Evolutionary conservation across 352 stramenopile species (phyloP).

Genomic region (Albugo candida): DNA sequence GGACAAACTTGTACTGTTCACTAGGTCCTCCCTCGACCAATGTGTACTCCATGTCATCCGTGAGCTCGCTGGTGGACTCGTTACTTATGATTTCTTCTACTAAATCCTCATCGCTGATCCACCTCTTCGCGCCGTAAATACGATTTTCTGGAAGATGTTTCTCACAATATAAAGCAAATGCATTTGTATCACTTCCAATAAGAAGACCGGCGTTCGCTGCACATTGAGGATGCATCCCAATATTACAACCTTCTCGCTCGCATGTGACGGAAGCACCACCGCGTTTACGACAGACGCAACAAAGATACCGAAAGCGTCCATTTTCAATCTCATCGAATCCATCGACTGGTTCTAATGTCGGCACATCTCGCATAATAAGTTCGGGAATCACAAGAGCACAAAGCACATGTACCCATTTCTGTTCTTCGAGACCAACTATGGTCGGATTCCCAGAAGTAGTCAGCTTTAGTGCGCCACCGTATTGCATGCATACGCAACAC

Average conservation of each 20-base stretch:
- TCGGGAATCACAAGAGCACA: conserved; percentile 74
- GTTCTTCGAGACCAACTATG: conserved; percentile 13
- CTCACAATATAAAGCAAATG: conserved; percentile 59
- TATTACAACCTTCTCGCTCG: conserved; percentile 57
- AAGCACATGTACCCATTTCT: conserved; percentile 70
- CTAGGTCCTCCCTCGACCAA: conserved; percentile 8
- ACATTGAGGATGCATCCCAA: conserved; percentile 58
- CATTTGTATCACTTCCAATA: conserved; percentile 50
- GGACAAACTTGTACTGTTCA: conserved; percentile 46
- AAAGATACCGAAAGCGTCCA: conserved; percentile 60
- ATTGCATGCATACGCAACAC: conserved; percentile 63
- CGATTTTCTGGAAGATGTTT: conserved; percentile 54
- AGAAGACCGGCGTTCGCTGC: conserved; percentile 58
- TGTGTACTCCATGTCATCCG: conserved; percentile 22
- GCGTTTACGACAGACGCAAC: conserved; percentile 56
- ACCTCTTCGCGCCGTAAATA: conserved; percentile 55
- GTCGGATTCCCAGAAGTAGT: conserved; percentile 6
- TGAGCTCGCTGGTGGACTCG: conserved; percentile 19
- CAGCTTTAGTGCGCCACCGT: conserved; percentile 59
- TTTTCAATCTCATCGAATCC: conserved; percentile 74
- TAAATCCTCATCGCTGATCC: conserved; percentile 67
- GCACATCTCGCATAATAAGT: conserved; percentile 62
- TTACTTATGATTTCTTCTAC: conserved; percentile 74
- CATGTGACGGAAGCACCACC: conserved; percentile 63
- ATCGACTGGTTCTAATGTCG: conserved; percentile 62